Conservation (phyloP, 495 filamentous ascomycete genomes). For the Delitschia confertaspora region DNA sequence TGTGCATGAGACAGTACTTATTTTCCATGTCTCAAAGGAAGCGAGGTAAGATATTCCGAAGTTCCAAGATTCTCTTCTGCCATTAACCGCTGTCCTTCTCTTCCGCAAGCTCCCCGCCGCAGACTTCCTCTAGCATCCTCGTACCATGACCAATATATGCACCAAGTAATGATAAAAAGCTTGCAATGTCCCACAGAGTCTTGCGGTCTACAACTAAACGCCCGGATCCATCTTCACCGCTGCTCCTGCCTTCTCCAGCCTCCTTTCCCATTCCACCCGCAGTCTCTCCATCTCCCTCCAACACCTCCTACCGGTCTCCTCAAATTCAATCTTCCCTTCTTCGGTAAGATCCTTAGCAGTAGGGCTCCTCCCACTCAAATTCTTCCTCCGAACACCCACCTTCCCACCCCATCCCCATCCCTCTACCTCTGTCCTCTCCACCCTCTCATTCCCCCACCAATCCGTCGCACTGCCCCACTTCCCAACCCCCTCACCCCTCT, state of each 20-base stretch:
- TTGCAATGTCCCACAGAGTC: background rate
- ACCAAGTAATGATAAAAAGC: too few relatives aligned
- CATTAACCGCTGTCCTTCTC: too few relatives aligned
- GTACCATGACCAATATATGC: background rate
- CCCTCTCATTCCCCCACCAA: slow-evolving; percentile 46
- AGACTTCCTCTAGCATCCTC: background rate
- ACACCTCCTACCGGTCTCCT: slow-evolving; percentile 58
- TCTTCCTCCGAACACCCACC: slow-evolving; percentile 42
- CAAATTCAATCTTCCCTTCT: slow-evolving; percentile 62
- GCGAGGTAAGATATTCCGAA: too few relatives aligned
- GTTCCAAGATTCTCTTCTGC: too few relatives aligned
- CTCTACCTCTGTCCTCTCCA: slow-evolving; percentile 66
- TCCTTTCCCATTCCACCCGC: slow-evolving; percentile 66
- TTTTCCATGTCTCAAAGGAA: too few relatives aligned
- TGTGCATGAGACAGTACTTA: too few relatives aligned
- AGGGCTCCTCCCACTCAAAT: slow-evolving; percentile 49
- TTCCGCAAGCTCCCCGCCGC: too few relatives aligned
- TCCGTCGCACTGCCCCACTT: slow-evolving; percentile 81
- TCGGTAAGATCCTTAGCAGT: slow-evolving; percentile 50
- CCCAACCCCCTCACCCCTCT: slow-evolving; percentile 44
- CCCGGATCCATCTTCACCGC: slow-evolving; percentile 5
- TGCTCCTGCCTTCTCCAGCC: slow-evolving; percentile 41
- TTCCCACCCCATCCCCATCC: slow-evolving; percentile 77
- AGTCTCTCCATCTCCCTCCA: slow-evolving; percentile 84
- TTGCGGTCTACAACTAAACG: background rate